Evolutionary conservation across 192 early-diverging fungal species (phyloP).

Genomic region (Backusella sp.): DNA sequence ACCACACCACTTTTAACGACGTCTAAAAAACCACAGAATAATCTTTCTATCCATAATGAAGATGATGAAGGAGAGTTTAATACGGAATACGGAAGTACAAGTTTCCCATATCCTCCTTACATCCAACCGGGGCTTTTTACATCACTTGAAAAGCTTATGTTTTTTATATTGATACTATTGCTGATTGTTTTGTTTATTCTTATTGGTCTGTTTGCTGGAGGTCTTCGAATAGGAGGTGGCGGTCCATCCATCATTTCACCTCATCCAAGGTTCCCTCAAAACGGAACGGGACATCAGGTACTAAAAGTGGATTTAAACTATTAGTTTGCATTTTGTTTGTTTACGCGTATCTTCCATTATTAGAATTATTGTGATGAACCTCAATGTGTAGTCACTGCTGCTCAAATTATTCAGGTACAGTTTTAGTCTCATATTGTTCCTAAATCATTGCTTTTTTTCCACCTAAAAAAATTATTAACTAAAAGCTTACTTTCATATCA

Average conservation of each 20-base stretch:
- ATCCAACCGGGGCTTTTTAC: slow-evolving; percentile 33
- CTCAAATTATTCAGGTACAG: slow-evolving; percentile 45
- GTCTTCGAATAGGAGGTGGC: slow-evolving; percentile 12
- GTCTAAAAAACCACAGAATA: not conserved
- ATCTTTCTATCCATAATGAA: not conserved
- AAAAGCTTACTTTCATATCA: not conserved
- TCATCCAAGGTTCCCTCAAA: slow-evolving; percentile 5
- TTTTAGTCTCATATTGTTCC: not conserved
- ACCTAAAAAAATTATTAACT: not conserved
- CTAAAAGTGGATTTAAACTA: not conserved
- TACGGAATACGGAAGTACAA: slow-evolving; percentile 24
- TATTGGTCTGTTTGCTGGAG: slow-evolving; percentile 30
- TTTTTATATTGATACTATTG: slow-evolving; percentile 23
- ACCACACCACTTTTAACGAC: not conserved
- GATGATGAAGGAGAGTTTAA: slow-evolving; percentile 4
- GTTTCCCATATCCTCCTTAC: slow-evolving; percentile 25
- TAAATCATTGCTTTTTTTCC: not conserved
- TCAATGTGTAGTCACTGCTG: slow-evolving; percentile 61
- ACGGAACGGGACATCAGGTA: slow-evolving; percentile 14
- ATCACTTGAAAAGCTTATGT: slow-evolving; percentile 37
- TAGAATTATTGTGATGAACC: slow-evolving; percentile 43
- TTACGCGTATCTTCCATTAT: not conserved
- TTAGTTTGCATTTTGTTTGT: not conserved
- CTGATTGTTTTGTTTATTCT: slow-evolving; percentile 31
- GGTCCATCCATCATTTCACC: slow-evolving; percentile 11